phyloP scores from a whole-genome alignment of 1,284 basidiomycete genomes.

The Nidula niveotomentosa region DNA sequence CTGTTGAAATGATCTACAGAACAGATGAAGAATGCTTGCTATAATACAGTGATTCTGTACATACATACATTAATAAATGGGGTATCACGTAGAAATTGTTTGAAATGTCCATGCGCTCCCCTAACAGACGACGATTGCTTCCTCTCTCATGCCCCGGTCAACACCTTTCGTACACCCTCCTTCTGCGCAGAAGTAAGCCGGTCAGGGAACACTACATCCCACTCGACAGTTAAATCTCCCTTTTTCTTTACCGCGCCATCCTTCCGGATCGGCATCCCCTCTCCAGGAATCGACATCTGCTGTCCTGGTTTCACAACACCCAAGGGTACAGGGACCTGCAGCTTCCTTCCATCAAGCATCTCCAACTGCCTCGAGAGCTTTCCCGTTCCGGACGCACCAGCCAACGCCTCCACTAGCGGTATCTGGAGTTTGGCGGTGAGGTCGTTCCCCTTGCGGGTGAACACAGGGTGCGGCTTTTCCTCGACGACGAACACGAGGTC shows the following conservation, averaged over 20 bases:
- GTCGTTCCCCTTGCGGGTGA: conserved; percentile 82
- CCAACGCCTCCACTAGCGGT: conserved; percentile 84
- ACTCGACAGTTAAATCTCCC: conserved; percentile 82
- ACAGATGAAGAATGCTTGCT: no score
- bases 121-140: no score
- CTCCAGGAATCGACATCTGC: conserved; percentile 67
- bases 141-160: conserved; percentile 17
- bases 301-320: conserved; percentile 81
- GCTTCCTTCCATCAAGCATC: conserved; percentile 75
- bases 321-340: conserved; percentile 67
- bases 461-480: conserved; percentile 82
- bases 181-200: conserved; percentile 74
- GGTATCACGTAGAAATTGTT: no score
- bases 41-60: no score
- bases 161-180: conserved; percentile 73
- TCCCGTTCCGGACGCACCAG: conserved; percentile 38
- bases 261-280: conserved; percentile 93
- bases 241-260: conserved; percentile 70
- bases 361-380: conserved; percentile 53
- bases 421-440: conserved; percentile 65
- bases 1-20: no score
- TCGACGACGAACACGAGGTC: conserved; percentile 91
- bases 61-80: no score
- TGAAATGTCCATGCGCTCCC: no score
- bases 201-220: conserved; percentile 86